Conservation (phyloP, 2,329 filamentous ascomycete genomes). For the Aotearoamyces nothofagi region DNA sequence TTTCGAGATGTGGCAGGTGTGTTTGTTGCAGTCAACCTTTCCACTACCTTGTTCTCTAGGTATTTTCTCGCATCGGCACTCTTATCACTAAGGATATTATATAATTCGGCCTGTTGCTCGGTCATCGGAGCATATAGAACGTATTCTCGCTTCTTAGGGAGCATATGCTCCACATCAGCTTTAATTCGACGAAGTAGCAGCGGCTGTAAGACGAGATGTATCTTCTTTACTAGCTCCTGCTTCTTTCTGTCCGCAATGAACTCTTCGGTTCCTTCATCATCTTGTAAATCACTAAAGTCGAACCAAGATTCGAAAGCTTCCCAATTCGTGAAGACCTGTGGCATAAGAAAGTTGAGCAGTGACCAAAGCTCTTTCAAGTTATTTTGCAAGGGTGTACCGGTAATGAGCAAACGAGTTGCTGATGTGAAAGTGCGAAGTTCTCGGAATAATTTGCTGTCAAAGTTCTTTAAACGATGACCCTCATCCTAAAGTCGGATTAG, state of each 20-base stretch:
- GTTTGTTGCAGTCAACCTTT: slow-evolving; percentile 40
- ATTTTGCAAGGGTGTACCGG: slow-evolving; percentile 89
- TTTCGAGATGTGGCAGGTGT: slow-evolving; percentile 21
- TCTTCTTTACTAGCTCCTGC: slow-evolving; percentile 66
- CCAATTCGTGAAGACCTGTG: slow-evolving; percentile 83
- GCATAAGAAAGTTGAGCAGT: slow-evolving; percentile 80
- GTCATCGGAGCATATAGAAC: slow-evolving; percentile 90
- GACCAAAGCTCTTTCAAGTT: slow-evolving; percentile 94
- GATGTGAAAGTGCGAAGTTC: slow-evolving; percentile 81
- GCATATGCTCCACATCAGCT: slow-evolving; percentile 74
- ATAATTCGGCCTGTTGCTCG: slow-evolving; percentile 78
- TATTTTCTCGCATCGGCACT: slow-evolving; percentile 53
- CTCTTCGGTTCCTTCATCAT: slow-evolving; percentile 64
- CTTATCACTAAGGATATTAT: slow-evolving; percentile 48
- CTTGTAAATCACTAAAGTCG: slow-evolving; percentile 83
- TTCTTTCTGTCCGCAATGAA: slow-evolving; percentile 68
- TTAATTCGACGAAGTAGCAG: slow-evolving; percentile 81
- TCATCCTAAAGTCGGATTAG: slow-evolving; percentile 54
- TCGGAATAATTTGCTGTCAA: slow-evolving; percentile 81
- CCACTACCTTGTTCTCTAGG: slow-evolving; percentile 63
- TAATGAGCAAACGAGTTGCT: slow-evolving; percentile 81
- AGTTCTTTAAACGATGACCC: slow-evolving; percentile 93
- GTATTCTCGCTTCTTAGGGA: slow-evolving; percentile 96
- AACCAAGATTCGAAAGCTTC: slow-evolving; percentile 95
- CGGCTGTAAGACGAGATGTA: slow-evolving; percentile 86